Conservation (phyloP, 192 early-diverging fungal genomes). For the Phlyctochytrium bullatum region DNA sequence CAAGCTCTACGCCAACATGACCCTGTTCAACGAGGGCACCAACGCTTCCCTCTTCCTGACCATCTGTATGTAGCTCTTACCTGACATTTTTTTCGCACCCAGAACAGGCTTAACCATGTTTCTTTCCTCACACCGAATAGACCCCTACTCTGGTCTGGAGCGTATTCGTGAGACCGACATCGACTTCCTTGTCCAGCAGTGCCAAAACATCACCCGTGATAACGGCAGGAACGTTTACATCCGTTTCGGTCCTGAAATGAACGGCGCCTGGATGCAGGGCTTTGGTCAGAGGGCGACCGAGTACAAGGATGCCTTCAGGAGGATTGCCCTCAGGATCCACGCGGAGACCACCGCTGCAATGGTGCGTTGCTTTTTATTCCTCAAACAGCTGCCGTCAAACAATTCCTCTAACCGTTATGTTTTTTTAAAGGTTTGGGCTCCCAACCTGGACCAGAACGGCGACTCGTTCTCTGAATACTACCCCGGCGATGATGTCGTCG, state of each 20-base stretch:
- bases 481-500: not conserved
- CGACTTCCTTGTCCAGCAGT: not conserved
- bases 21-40: constrained; percentile 4
- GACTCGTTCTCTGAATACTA: not conserved
- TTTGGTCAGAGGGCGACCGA: not conserved
- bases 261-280: no score
- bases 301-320: not conserved
- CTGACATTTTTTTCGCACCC: no score
- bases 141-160: no score
- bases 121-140: no score
- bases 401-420: no score
- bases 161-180: no score
- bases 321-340: not conserved
- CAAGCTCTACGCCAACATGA: not conserved
- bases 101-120: no score
- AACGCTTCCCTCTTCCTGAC: constrained; percentile 6
- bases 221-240: constrained; percentile 18
- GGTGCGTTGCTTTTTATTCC: no score
- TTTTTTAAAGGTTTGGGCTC: not conserved
- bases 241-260: constrained; percentile 29
- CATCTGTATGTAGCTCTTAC: not conserved
- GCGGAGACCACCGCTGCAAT: not conserved
- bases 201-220: constrained; percentile 17
- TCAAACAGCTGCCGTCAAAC: no score
- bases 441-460: not conserved